Conservation (phyloP, 2,329 filamentous ascomycete genomes). For the Cytospora chrysosperma region DNA sequence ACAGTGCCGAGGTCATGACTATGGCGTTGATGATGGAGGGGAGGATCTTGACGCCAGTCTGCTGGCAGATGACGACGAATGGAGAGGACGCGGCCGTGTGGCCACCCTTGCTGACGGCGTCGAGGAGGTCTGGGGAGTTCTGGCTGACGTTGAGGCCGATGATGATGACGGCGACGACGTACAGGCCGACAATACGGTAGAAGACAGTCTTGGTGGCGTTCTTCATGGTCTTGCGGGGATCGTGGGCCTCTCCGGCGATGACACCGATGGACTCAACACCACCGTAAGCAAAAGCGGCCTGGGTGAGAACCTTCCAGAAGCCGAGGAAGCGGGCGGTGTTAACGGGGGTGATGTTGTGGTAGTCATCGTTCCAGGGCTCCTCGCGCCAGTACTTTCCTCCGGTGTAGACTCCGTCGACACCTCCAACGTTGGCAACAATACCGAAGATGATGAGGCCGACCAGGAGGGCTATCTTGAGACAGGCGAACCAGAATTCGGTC, state of each 20-base stretch:
- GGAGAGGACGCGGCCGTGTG: slow-evolving; percentile 52
- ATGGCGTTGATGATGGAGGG: slow-evolving; percentile 55
- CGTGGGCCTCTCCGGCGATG: slow-evolving; percentile 50
- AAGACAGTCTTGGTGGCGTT: slow-evolving; percentile 59
- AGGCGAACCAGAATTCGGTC: slow-evolving; percentile 21
- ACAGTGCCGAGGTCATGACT: slow-evolving; percentile 53
- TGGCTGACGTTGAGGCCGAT: slow-evolving; percentile 61
- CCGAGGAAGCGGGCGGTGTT: slow-evolving; percentile 20
- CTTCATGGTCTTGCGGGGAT: slow-evolving; percentile 42
- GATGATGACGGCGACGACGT: slow-evolving; percentile 55
- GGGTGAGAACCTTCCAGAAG: slow-evolving; percentile 25
- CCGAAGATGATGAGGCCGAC: slow-evolving; percentile 55
- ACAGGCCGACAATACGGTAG: slow-evolving; percentile 63
- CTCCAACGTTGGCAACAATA: slow-evolving; percentile 59
- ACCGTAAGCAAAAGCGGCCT: slow-evolving; percentile 22
- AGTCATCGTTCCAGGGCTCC: slow-evolving; percentile 19
- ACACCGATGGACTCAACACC: slow-evolving; percentile 29
- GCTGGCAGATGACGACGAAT: slow-evolving; percentile 49
- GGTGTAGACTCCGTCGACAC: slow-evolving; percentile 26
- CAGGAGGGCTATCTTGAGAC: slow-evolving; percentile 21
- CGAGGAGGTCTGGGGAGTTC: slow-evolving; percentile 38
- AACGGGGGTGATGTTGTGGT: slow-evolving; percentile 7
- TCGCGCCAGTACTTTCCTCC: slow-evolving; percentile 23
- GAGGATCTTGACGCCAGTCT: slow-evolving; percentile 48
- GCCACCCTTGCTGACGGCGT: slow-evolving; percentile 50